A percentile compares a stretch with the other conserved stretches of the same genome.
Evolutionary conservation across 768 basidiomycete genomes (phyloP).

Genomic region (Cystofilobasidium bisporidii): DNA sequence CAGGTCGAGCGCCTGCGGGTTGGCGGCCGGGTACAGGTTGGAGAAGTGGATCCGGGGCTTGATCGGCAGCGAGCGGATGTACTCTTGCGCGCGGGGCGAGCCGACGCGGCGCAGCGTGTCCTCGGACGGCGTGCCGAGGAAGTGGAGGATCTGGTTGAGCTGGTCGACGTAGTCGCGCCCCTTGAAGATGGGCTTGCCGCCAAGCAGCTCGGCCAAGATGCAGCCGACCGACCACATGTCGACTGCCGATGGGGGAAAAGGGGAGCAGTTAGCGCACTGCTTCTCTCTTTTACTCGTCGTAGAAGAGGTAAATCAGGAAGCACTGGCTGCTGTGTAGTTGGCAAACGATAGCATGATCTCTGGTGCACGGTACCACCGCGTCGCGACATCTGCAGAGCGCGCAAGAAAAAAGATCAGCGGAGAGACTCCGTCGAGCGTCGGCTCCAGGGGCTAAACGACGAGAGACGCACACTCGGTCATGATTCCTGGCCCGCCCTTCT

Average conservation of each 20-base stretch:
- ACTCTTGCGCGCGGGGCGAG: constrained; percentile 90
- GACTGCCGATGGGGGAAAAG: constrained; percentile 29
- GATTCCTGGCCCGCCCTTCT: constrained; percentile 54
- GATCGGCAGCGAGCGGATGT: constrained; percentile 95
- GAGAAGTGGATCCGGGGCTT: constrained; percentile 88
- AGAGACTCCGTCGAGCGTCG: too few species aligned
- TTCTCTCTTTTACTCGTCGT: too few species aligned
- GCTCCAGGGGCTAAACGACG: background rate
- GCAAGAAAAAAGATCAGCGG: background rate
- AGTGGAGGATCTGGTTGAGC: constrained; percentile 93
- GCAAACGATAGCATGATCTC: constrained; percentile 88
- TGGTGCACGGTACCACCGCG: constrained; percentile 38
- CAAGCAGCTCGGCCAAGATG: constrained; percentile 45
- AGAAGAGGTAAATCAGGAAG: constrained; percentile 12
- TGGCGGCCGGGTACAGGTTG: constrained; percentile 84
- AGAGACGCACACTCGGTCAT: constrained; percentile 81
- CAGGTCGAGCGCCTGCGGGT: constrained; percentile 86
- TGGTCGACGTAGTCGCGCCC: constrained; percentile 73
- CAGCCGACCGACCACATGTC: constrained; percentile 47
- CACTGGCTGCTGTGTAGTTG: constrained; percentile 43
- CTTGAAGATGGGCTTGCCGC: constrained; percentile 34
- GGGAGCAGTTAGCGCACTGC: too few species aligned
- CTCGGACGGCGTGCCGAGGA: constrained; percentile 95
- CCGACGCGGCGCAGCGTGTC: constrained; percentile 93
- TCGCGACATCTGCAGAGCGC: constrained; percentile 11